Evolutionary conservation across 352 stramenopile species (phyloP).

Genomic region (Sclerospora graminicola): DNA sequence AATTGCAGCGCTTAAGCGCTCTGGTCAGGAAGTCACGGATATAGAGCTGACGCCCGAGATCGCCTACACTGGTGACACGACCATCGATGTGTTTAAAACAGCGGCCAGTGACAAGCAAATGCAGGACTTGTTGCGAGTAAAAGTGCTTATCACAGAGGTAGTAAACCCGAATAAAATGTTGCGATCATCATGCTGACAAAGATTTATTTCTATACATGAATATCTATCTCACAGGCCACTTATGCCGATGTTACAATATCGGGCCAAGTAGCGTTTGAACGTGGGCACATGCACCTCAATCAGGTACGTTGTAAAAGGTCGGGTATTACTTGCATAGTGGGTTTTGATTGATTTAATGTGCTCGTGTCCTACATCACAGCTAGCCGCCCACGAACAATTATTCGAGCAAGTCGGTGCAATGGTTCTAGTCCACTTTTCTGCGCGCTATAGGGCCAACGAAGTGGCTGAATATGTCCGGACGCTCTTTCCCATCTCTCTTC

Average conservation of each 20-base stretch:
- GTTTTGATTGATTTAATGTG: slow-evolving; percentile 6
- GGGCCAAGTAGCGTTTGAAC: slow-evolving; percentile 29
- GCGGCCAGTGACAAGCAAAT: slow-evolving; percentile 6
- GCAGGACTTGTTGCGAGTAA: slow-evolving; percentile 47
- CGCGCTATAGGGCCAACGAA: slow-evolving; percentile 35
- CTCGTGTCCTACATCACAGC: slow-evolving; percentile 15
- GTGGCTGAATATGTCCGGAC: slow-evolving; percentile 22
- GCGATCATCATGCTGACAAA: slow-evolving; percentile 2
- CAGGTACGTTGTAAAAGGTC: slow-evolving; percentile 53
- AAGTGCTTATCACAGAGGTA: slow-evolving; percentile 76
- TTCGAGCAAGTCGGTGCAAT: slow-evolving; percentile 45
- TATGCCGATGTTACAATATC: slow-evolving; percentile 47
- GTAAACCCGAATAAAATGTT: slow-evolving; percentile 4
- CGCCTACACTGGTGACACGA: slow-evolving; percentile 80
- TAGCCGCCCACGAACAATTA: slow-evolving; percentile 27
- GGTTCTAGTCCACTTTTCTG: slow-evolving; percentile 70
- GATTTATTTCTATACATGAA: background rate
- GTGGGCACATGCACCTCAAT: slow-evolving; percentile 67
- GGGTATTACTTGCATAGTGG: background rate
- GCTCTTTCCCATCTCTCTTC: slow-evolving; percentile 26
- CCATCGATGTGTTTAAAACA: slow-evolving; percentile 37
- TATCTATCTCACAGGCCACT: slow-evolving; percentile 37
- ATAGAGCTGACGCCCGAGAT: slow-evolving; percentile 36
- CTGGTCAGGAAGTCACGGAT: slow-evolving; percentile 36
- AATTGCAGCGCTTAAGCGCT: slow-evolving; percentile 34